Conservation (phyloP, 2,329 filamentous ascomycete genomes). For the Orbilia quercus region DNA sequence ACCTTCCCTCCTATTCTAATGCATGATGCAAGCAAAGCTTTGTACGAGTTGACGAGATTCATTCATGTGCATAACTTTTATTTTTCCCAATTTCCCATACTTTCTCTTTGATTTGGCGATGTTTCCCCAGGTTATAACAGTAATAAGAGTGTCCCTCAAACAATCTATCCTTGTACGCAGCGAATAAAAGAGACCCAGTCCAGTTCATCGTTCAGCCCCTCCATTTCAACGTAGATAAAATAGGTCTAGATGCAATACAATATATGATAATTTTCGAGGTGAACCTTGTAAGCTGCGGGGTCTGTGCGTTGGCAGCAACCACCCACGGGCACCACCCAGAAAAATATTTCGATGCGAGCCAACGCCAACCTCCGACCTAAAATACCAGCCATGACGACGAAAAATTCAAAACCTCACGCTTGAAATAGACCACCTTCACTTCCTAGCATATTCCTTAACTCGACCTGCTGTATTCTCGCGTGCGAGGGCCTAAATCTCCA, state of each 20-base stretch:
- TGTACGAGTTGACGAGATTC: constrained; percentile 56
- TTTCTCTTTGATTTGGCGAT: constrained; percentile 33
- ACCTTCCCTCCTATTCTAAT: constrained; percentile 37
- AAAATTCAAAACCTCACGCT: not conserved
- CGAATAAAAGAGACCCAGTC: not conserved
- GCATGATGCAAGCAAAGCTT: constrained; percentile 56
- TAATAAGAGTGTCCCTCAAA: constrained; percentile 43
- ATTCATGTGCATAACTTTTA: constrained; percentile 56
- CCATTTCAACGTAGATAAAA: constrained; percentile 20
- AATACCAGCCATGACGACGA: constrained; percentile 15
- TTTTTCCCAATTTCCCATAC: constrained; percentile 11
- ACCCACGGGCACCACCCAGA: constrained; percentile 27
- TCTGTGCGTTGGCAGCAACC: constrained; percentile 55
- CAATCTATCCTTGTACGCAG: constrained; percentile 23
- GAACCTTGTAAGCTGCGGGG: constrained; percentile 39
- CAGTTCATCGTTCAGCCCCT: not conserved
- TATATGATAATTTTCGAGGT: not conserved
- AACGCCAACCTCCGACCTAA: constrained; percentile 39
- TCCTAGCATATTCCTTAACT: constrained; percentile 1
- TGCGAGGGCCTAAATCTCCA: constrained; percentile 1
- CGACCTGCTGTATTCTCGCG: constrained; percentile 1
- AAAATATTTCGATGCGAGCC: constrained; percentile 50
- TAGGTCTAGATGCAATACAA: not conserved
- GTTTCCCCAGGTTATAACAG: constrained; percentile 1
- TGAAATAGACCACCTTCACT: constrained; percentile 17